Base-by-base conservation (phyloP, 2,329 filamentous ascomycete species). In the Aspergillus quadricinctus region DNA sequence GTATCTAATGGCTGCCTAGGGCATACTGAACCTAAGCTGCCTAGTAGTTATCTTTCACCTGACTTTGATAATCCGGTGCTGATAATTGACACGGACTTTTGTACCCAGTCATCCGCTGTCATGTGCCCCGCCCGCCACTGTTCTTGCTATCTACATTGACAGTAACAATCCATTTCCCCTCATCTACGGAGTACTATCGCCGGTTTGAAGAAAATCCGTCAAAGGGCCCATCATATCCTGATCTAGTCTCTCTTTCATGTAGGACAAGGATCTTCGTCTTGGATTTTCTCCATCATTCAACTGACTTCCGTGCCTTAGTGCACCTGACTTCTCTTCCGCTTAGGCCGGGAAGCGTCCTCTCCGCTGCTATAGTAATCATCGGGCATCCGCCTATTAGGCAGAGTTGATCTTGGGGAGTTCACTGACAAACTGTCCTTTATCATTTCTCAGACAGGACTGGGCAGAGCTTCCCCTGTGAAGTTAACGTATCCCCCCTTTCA, bases 381-480 rank as follows among this genome's bases (percentile, higher is more conserved):
- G 58, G 63, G 63, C 61, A 65, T 59, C 63, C 56, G 56, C 61
- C 57, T 64, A 61, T 62, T 57, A 58, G 62, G 57, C 62, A 58
- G 61, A 55, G 55, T 45, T 54, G 28, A 40, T 49, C 53, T 19
- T 54, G 52, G 56, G 54, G 56, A 55, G 49, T 48, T 49, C 54
- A 50, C 31, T 45, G 48, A 53, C 40, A 56, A 55, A 51, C 28
- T 49, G 25, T 21, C 25, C 53, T 55, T 46, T 55, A 31, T 55
- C 41, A 27, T 21, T 21, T 50, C 29, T 40, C 49, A 50, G 21
- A 54, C 52, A 55, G 51, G 19, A 46, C 23, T 52, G 53, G 45
- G 21, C 19, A 49, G 46, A 40, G 49, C 49, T 60, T 48, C 51
- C 29, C 56, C 43, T 53, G 46, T 48, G 53, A 58, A 60, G 56